Base-by-base conservation (phyloP, 768 basidiomycete species). In the Hypholoma sublateritium region DNA sequence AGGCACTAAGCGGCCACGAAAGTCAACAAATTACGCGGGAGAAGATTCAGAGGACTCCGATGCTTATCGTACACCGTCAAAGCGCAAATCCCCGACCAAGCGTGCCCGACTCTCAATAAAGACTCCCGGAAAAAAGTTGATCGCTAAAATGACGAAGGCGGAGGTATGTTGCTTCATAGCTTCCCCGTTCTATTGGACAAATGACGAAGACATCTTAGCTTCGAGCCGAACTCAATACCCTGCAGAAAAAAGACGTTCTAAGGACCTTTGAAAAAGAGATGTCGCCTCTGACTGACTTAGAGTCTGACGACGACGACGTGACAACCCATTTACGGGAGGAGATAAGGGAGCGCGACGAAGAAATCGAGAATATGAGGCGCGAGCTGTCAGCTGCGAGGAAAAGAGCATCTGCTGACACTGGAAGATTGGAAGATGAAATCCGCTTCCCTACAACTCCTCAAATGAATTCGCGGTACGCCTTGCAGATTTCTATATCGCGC, bases 81-180 rank as follows among this genome's bases (percentile, higher is more conserved):
- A 45, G 49, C 28, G 36, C 24, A 36, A n/a, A 17, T 22, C 57
- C 3, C 14, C 57, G 19, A 62, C 44, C 32, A 58, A 62, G 39
- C 57, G 57, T 17, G 35, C 37, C 8, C 51, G 55, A 47, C 24
- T 57, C 24, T 61, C 57, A 22, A 37, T 36, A 21, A 28, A 47
- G 12, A 8, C 50, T 6, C 35, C 48, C 5, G 48, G 39, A 3
- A 62, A 44, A 39, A 74, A 71, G 47, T 55, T 72, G 0, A 43
- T 70, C 4, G 66, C 68, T 22, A 71, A 68, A 50, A 70, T 75
- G 70, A 77, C 71, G 17, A 78, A 80, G 60, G 67, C 73, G 14
- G 72, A 80, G 75, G 79, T 79, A 53, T 32, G 69, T 25, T 49
- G 16, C 43, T 8, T 44, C 35, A 8, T 21, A 32, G 34, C 16